phyloP scores from a whole-genome alignment of 345 rosid species.

The Mercurialis annua region DNA sequence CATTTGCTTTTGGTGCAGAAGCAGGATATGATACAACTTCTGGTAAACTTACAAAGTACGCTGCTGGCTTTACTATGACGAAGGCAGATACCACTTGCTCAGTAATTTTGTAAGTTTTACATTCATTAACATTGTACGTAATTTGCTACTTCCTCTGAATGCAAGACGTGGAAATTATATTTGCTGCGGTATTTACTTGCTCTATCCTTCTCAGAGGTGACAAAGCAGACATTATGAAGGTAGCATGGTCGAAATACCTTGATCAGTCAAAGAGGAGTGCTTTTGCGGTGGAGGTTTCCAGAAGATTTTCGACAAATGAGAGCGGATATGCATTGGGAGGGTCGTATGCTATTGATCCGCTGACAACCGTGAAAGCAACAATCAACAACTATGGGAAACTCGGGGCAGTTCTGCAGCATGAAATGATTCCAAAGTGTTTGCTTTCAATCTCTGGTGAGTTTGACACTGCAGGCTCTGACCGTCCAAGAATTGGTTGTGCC shows the following conservation, averaged over 20 bases:
- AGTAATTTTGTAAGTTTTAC: constrained; percentile 60
- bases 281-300: constrained; percentile 68
- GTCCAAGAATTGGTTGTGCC: constrained; percentile 77
- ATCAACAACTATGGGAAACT: constrained; percentile 79
- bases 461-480: constrained; percentile 76
- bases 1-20: constrained; percentile 89
- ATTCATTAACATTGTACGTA: background rate
- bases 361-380: constrained; percentile 76
- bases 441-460: constrained; percentile 78
- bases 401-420: constrained; percentile 83
- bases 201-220: constrained; percentile 56
- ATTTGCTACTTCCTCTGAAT: background rate
- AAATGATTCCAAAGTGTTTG: constrained; percentile 68
- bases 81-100: constrained; percentile 77
- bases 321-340: constrained; percentile 83
- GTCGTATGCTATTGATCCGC: constrained; percentile 59
- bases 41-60: constrained; percentile 72
- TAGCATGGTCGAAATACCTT: constrained; percentile 70
- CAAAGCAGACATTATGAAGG: constrained; percentile 78
- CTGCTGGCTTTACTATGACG: constrained; percentile 66
- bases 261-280: constrained; percentile 62
- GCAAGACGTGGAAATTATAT: background rate
- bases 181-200: background rate
- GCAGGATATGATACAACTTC: constrained; percentile 74
- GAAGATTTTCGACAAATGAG: constrained; percentile 87